Evolutionary conservation across 306 rosid species (phyloP).

Genomic region (Astragalus membranaceus): DNA sequence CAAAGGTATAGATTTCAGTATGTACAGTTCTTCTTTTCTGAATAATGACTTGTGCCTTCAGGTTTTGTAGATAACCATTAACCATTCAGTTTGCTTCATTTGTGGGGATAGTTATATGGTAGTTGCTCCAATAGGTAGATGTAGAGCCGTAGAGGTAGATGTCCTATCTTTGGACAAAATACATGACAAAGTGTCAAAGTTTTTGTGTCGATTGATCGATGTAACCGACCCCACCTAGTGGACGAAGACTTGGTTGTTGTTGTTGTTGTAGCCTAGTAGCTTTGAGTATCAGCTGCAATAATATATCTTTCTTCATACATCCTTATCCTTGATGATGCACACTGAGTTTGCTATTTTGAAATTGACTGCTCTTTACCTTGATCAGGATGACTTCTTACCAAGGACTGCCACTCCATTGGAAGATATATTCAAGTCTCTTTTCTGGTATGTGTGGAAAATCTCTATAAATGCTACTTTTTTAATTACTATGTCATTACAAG

Average conservation of each 20-base stretch:
- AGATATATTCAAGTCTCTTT: conserved; percentile 91
- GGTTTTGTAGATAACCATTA: background rate
- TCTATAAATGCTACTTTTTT: background rate
- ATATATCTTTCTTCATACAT: background rate
- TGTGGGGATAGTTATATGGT: background rate
- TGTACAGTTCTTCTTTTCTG: background rate
- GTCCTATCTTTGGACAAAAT: too few species aligned
- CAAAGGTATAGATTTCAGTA: background rate
- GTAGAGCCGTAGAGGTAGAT: too few species aligned
- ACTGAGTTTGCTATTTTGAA: background rate
- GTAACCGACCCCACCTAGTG: too few species aligned
- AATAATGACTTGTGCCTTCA: background rate
- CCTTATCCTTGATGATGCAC: background rate
- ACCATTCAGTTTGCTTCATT: background rate
- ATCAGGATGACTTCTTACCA: conserved; percentile 93
- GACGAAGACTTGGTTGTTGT: too few species aligned
- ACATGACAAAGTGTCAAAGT: too few species aligned
- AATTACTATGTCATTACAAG: background rate
- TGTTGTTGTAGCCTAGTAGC: too few species aligned
- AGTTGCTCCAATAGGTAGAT: background rate
- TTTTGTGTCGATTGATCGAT: too few species aligned
- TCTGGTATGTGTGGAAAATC: conserved; percentile 55
- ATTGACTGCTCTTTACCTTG: conserved; percentile 26
- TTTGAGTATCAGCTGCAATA: background rate
- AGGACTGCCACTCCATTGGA: conserved; percentile 97